Conservation (phyloP, 345 rosid genomes). For the Hibiscus tridactylites region DNA sequence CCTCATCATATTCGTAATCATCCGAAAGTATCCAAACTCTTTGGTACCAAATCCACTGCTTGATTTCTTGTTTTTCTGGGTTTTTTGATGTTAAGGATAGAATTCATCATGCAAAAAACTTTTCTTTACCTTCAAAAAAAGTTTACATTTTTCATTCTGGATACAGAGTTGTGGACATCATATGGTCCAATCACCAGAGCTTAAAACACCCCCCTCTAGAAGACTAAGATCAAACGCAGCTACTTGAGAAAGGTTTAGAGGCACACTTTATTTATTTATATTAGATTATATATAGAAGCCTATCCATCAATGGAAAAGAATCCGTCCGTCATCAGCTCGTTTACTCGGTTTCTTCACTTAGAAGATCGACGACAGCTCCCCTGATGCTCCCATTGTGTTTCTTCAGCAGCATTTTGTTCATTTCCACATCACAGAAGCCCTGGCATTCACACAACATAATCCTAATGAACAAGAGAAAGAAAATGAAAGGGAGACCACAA, state of each 20-base stretch:
- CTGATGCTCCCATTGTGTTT: conserved; percentile 94
- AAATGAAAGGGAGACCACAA: not conserved
- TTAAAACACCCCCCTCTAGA: no score
- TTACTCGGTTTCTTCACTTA: conserved; percentile 36
- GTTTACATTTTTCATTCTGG: not conserved
- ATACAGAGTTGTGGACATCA: not conserved
- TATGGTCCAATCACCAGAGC: not conserved
- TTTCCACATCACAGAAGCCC: conserved; percentile 77
- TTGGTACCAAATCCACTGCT: conserved; percentile 25
- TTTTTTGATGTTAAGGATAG: not conserved
- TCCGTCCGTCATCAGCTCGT: not conserved
- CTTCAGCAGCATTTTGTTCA: conserved; percentile 78
- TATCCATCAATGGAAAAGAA: not conserved
- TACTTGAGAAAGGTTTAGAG: no score
- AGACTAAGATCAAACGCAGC: no score
- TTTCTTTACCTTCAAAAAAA: no score
- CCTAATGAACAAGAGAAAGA: not conserved
- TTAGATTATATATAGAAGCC: not conserved
- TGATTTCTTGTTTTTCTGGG: not conserved
- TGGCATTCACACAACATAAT: conserved; percentile 21
- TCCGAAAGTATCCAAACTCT: conserved; percentile 50
- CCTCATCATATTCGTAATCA: conserved; percentile 73
- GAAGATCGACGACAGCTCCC: conserved; percentile 87
- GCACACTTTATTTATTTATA: no score
- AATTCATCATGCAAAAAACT: no score